Conservation (phyloP, 139 green algal species). For the Micractinium sp. region DNA sequence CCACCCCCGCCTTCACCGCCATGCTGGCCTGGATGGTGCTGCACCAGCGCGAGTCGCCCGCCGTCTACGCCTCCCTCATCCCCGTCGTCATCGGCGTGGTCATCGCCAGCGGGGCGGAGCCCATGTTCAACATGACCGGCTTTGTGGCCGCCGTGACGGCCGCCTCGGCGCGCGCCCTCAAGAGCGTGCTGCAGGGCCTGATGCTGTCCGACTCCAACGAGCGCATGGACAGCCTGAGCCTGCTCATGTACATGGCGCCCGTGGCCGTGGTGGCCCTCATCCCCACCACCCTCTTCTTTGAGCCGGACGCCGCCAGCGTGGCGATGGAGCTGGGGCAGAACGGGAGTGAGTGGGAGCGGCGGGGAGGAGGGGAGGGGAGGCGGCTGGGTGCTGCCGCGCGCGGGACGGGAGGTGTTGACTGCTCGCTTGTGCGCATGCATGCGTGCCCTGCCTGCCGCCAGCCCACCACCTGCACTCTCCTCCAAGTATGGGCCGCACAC, state of each 20-base stretch:
- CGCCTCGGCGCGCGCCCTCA: slow-evolving; percentile 78
- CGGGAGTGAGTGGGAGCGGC: slow-evolving; percentile 9
- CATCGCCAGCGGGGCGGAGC: slow-evolving; percentile 88
- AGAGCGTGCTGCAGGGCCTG: slow-evolving; percentile 74
- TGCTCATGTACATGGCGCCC: slow-evolving; percentile 94
- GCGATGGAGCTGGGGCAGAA: slow-evolving; percentile 34
- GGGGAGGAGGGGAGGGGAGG: background rate
- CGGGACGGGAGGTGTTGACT: background rate
- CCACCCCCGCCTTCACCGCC: slow-evolving; percentile 96
- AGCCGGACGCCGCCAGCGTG: slow-evolving; percentile 56
- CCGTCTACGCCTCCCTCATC: slow-evolving; percentile 87
- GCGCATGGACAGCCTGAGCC: slow-evolving; percentile 89
- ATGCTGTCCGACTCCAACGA: slow-evolving; percentile 80
- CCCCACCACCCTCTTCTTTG: slow-evolving; percentile 73
- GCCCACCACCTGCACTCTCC: background rate
- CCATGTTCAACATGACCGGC: slow-evolving; percentile 86
- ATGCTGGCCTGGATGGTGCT: slow-evolving; percentile 74
- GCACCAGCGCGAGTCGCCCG: slow-evolving; percentile 57
- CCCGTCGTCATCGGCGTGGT: slow-evolving; percentile 91
- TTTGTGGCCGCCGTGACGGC: slow-evolving; percentile 84
- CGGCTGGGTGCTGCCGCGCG: background rate
- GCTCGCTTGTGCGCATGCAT: background rate
- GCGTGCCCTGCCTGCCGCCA: background rate
- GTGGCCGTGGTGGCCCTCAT: slow-evolving; percentile 78
- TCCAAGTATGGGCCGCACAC: background rate